phyloP scores from a whole-genome alignment of 257 asterid species.

The Solanum tarapatanum region DNA sequence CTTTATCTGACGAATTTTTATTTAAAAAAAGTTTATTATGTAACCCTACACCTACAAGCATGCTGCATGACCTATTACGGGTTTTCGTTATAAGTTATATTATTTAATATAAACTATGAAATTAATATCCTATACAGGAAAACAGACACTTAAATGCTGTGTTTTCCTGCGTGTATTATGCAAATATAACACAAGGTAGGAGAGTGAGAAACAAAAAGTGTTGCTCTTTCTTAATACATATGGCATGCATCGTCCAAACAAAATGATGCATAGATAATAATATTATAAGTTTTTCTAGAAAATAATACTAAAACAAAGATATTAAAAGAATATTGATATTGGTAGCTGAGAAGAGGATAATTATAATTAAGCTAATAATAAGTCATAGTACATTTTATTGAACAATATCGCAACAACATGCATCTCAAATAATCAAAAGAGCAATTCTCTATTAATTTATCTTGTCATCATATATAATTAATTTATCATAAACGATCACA shows the following conservation, averaged over 20 bases:
- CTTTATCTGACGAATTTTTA: neutral
- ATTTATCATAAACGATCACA: neutral
- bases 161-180: constrained; percentile 3
- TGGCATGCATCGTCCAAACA: neutral
- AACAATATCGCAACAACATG: neutral
- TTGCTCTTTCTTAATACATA: neutral
- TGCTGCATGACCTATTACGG: constrained; percentile 14
- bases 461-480: neutral
- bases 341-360: neutral
- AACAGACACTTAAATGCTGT: neutral
- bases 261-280: neutral
- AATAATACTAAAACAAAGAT: neutral
- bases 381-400: neutral
- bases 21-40: neutral
- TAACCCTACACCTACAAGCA: constrained; percentile 2
- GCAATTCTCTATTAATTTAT: neutral
- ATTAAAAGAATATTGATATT: neutral
- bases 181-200: neutral
- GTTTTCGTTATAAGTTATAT: neutral
- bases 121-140: neutral
- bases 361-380: neutral
- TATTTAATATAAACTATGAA: neutral
- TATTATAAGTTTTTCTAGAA: neutral
- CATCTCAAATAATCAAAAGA: neutral
- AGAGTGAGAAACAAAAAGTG: neutral